A percentile compares a stretch with the other conserved stretches of the same genome.
Evolutionary conservation across 306 rosid genomes (phyloP).

Genomic region (Corylus heterophylla): DNA sequence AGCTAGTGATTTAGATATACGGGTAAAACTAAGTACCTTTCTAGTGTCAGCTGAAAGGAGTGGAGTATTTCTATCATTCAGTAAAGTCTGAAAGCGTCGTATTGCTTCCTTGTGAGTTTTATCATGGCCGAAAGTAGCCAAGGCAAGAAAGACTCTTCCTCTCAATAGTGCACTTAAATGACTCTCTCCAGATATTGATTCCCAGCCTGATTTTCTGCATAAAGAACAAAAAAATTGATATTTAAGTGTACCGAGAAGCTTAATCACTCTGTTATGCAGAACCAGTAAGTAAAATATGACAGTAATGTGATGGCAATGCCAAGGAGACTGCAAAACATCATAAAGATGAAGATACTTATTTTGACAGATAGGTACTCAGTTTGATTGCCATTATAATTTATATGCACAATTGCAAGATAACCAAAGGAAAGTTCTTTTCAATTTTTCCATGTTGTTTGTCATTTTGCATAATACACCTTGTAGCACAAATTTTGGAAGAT

Average conservation of each 20-base stretch:
- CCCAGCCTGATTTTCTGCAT: slow-evolving; percentile 64
- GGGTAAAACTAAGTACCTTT: slow-evolving; percentile 32
- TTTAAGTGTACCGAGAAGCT: not conserved
- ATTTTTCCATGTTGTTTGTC: too few species aligned
- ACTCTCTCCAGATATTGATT: slow-evolving; percentile 46
- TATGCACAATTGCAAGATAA: not conserved
- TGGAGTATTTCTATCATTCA: slow-evolving; percentile 44
- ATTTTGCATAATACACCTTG: too few species aligned
- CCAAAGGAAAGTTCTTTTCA: not conserved
- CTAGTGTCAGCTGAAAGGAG: slow-evolving; percentile 56
- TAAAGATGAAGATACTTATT: not conserved
- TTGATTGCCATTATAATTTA: not conserved
- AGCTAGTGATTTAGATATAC: not conserved
- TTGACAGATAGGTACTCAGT: not conserved
- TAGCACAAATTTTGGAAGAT: too few species aligned
- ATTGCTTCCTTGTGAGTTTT: slow-evolving; percentile 56
- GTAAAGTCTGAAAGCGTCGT: slow-evolving; percentile 40
- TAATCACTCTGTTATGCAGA: not conserved
- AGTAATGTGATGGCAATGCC: not conserved
- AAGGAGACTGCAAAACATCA: slow-evolving; percentile 13
- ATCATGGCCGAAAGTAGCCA: slow-evolving; percentile 53
- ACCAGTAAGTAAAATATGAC: not conserved
- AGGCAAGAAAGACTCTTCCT: slow-evolving; percentile 44
- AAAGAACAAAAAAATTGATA: slow-evolving; percentile 2
- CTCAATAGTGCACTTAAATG: slow-evolving; percentile 49